Conservation (phyloP, 2,329 filamentous ascomycete genomes). For the Penicillium glabrum region DNA sequence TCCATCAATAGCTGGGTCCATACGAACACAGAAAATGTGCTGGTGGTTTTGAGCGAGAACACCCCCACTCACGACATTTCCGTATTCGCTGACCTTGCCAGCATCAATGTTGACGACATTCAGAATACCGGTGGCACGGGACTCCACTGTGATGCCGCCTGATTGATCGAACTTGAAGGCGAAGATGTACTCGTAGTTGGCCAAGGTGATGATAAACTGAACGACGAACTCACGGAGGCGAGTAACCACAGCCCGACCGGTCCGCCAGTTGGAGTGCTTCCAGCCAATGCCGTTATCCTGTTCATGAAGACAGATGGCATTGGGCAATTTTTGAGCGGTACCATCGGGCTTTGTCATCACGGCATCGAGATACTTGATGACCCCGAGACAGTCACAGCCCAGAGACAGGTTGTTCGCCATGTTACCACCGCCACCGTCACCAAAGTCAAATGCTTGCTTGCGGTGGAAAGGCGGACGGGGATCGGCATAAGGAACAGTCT, state of each 20-base stretch:
- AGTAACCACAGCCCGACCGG: slow-evolving; percentile 60
- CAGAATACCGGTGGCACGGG: slow-evolving; percentile 68
- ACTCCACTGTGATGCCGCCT: slow-evolving; percentile 62
- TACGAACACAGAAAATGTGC: slow-evolving; percentile 70
- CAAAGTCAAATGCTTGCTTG: slow-evolving; percentile 72
- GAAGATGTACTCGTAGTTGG: slow-evolving; percentile 48
- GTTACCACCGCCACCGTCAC: slow-evolving; percentile 66
- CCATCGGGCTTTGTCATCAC: slow-evolving; percentile 57
- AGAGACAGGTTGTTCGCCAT: slow-evolving; percentile 65
- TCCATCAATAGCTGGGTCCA: slow-evolving; percentile 61
- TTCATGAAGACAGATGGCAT: slow-evolving; percentile 66
- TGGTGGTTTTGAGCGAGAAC: slow-evolving; percentile 70
- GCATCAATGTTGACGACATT: slow-evolving; percentile 64
- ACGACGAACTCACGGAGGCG: slow-evolving; percentile 63
- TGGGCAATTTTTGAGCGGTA: slow-evolving; percentile 56
- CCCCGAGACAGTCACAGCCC: slow-evolving; percentile 55
- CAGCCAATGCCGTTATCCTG: slow-evolving; percentile 66
- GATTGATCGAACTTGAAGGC: slow-evolving; percentile 58
- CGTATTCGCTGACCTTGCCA: slow-evolving; percentile 62
- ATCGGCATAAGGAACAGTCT: slow-evolving; percentile 64
- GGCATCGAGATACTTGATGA: slow-evolving; percentile 65
- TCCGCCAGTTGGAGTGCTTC: slow-evolving; percentile 70
- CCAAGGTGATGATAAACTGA: slow-evolving; percentile 66
- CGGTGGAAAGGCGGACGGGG: slow-evolving; percentile 65
- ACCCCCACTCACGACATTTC: slow-evolving; percentile 65